Base-by-base conservation (phyloP, 1,284 basidiomycete species). In the Cryptococcus amylolentus region DNA sequence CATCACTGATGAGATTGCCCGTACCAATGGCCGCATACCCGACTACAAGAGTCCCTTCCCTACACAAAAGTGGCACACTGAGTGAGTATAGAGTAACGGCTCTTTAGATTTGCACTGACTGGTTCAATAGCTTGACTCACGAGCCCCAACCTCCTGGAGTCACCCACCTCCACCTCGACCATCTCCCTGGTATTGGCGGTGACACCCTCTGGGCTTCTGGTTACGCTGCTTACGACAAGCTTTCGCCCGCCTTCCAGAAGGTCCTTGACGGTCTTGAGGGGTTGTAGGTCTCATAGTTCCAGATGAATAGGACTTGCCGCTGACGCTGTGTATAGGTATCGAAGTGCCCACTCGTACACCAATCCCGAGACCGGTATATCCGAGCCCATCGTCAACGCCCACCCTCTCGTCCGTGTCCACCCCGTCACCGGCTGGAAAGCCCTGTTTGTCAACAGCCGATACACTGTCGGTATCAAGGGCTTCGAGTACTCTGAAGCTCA, bases 381-480 rank as follows among this genome's bases (percentile, higher is more conserved):
- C 86, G 67, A 86, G 84, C 37, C 72, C 18, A 61, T 88, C 49
- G 84, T 88, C 55, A 83, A 86, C 41, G 86, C 88, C 16, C 85
- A 88, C 69, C 87, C 67, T n/a, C 52, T 69, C 3, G 56, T 63
- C 13, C 55, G 67, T n/a, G 60, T 57, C n/a, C 54, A 62, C 49
- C 57, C 87, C 7, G 82, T 80, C 2, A 89, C 88, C 0, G 86
- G 87, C n/a, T 88, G 84, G 85, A 88, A 89, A 80, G 82, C 49
- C 27, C 51, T 64, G 13, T 64, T 62, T 39, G 84, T 87, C 63
- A 88, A 88, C 69, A 84, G 52, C 10, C 16, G 58, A 20, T 58
- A 55, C 48, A 63, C 63, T 1, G 43, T 63, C 39, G 56, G 63
- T 26, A 65, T 65, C 37, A 54, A 61, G 45, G 64, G 60, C 2